phyloP scores from a whole-genome alignment of 495 filamentous ascomycete species.

The Penicillium odoratum region DNA sequence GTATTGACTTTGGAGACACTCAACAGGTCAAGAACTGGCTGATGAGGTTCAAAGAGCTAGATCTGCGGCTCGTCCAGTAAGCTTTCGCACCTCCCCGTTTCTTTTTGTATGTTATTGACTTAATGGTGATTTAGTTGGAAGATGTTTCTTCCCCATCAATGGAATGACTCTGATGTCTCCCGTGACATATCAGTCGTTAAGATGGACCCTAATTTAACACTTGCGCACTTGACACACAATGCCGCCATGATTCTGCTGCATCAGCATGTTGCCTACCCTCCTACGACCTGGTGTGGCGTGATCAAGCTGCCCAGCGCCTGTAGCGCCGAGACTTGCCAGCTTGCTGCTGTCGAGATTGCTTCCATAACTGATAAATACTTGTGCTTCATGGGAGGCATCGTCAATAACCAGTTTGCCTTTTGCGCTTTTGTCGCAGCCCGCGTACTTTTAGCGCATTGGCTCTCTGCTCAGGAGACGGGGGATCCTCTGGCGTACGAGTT shows the following conservation, averaged over 20 bases:
- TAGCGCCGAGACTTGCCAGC: conserved; percentile 23
- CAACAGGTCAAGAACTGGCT: conserved; percentile 37
- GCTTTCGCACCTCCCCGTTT: conserved; percentile 32
- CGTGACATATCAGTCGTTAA: conserved; percentile 21
- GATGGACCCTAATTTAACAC: conserved; percentile 26
- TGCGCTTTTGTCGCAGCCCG: conserved; percentile 30
- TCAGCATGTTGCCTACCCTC: conserved; percentile 45
- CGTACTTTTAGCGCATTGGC: conserved; percentile 32
- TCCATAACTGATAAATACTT: conserved; percentile 11
- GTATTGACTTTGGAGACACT: conserved; percentile 23
- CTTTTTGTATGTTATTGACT: conserved; percentile 34
- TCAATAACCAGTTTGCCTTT: conserved; percentile 11
- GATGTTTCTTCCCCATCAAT: conserved; percentile 40
- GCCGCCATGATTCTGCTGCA: conserved; percentile 47
- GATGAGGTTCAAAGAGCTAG: conserved; percentile 24
- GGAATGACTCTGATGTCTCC: conserved; percentile 39
- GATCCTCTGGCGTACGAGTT: background rate
- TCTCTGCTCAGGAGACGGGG: background rate
- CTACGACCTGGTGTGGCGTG: conserved; percentile 28
- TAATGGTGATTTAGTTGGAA: conserved; percentile 35
- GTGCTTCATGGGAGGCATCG: background rate
- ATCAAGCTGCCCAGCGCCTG: conserved; percentile 36
- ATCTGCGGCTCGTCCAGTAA: conserved; percentile 20
- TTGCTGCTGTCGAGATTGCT: conserved; percentile 6
- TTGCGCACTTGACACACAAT: conserved; percentile 41